Evolutionary conservation across 352 stramenopile species (phyloP).

Genomic region (Phytopythium ostracodes): DNA sequence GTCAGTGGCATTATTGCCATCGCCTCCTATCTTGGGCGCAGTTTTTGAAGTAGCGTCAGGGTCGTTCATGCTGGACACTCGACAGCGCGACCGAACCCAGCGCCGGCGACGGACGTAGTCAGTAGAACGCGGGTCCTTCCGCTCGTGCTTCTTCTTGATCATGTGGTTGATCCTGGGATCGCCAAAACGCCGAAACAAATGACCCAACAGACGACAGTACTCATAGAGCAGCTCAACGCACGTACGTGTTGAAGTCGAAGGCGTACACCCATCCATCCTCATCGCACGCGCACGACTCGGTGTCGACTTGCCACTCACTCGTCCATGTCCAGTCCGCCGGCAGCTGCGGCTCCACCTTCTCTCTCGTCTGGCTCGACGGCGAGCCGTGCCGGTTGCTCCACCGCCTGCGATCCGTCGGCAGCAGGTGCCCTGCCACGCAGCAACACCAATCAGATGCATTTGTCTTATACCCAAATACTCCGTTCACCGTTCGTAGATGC

Average conservation of each 20-base stretch:
- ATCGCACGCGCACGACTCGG: conserved; percentile 46
- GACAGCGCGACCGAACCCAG: conserved; percentile 56
- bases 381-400: conserved; percentile 56
- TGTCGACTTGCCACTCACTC: conserved; percentile 58
- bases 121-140: conserved; percentile 44
- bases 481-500: background rate
- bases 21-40: background rate
- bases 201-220: no score
- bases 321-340: conserved; percentile 67
- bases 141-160: conserved; percentile 51
- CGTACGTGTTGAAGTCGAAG: conserved; percentile 72
- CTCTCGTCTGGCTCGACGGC: conserved; percentile 51
- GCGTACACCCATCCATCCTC: conserved; percentile 71
- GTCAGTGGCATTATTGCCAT: background rate
- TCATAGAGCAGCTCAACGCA: background rate
- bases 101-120: conserved; percentile 67
- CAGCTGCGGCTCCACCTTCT: conserved; percentile 59
- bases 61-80: conserved; percentile 8
- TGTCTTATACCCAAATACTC: no score
- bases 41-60: no score
- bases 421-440: conserved; percentile 38
- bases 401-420: conserved; percentile 56
- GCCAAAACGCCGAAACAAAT: no score
- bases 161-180: conserved; percentile 49
- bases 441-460: no score